phyloP scores from a whole-genome alignment of 2,329 filamentous ascomycete genomes.

The Aspergillus sp. region DNA sequence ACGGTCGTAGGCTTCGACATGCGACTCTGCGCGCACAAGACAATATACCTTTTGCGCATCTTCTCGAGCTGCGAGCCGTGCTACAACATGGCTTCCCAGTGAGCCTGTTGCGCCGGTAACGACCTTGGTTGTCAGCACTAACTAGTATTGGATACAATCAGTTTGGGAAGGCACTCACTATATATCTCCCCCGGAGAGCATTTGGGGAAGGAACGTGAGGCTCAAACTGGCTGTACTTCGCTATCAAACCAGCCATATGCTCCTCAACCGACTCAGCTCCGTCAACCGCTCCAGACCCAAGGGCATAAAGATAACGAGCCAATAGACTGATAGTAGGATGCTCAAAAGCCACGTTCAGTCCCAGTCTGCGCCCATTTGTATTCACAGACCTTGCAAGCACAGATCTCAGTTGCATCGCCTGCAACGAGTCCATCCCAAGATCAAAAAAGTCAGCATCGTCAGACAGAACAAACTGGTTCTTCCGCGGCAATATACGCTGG shows the following conservation, averaged over 20 bases:
- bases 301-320: constrained; percentile 34
- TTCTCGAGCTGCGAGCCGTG: constrained; percentile 29
- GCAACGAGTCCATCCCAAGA: constrained; percentile 50
- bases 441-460: constrained; percentile 50
- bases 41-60: constrained; percentile 44
- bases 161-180: constrained; percentile 9
- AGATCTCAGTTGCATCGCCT: constrained; percentile 47
- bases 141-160: not conserved
- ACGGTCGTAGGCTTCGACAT: constrained; percentile 34
- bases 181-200: constrained; percentile 12
- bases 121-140: constrained; percentile 18
- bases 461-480: constrained; percentile 9
- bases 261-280: constrained; percentile 27
- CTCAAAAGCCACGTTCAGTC: constrained; percentile 52
- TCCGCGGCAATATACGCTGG: constrained; percentile 13
- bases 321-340: constrained; percentile 42
- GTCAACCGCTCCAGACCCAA: constrained; percentile 28
- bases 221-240: constrained; percentile 34
- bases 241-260: constrained; percentile 40
- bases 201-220: constrained; percentile 15
- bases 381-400: constrained; percentile 43
- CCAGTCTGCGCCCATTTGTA: constrained; percentile 39
- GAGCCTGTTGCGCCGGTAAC: constrained; percentile 59
- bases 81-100: constrained; percentile 51
- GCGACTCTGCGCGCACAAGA: constrained; percentile 43